These are phyloP conservation scores for Zasmidium citrigriseum DNA, from an alignment of 2,329 filamentous ascomycete species.

Conservation along the genomic window DNA sequence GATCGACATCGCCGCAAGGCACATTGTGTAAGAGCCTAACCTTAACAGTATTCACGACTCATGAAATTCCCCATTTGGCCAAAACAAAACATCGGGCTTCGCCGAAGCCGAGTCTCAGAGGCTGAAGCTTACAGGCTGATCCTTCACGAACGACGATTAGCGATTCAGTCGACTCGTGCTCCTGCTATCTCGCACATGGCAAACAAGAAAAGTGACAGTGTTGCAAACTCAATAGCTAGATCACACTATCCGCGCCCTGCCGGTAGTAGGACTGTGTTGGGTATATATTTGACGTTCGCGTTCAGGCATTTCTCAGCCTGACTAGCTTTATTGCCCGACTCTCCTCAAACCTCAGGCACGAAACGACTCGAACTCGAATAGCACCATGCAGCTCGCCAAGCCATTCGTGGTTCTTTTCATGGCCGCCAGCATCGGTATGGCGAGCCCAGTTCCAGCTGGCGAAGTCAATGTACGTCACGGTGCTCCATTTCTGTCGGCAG, in stretches of 20 bases:
- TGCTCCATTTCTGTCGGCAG: background rate
- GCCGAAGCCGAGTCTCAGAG: background rate
- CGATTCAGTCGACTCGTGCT: too few relatives aligned
- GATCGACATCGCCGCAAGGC: background rate
- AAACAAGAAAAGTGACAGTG: background rate
- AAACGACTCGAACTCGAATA: background rate
- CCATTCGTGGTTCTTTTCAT: background rate
- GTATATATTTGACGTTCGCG: too few relatives aligned
- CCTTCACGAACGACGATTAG: background rate
- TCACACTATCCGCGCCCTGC: background rate
- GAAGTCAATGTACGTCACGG: background rate
- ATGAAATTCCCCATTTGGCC: background rate
- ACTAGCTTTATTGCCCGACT: background rate
- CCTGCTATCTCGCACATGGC: too few relatives aligned
- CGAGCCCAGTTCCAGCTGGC: background rate
- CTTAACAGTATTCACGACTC: background rate
- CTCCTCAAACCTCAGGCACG: too few relatives aligned
- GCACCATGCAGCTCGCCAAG: background rate
- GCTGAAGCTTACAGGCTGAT: background rate
- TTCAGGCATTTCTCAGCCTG: background rate
- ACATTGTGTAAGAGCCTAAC: background rate
- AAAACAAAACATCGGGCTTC: background rate
- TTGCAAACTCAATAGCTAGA: background rate
- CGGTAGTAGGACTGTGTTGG: background rate
- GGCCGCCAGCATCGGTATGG: background rate